Conservation (phyloP, 1,139 yeast species). For the Keqinozyma sinolaborantium region DNA sequence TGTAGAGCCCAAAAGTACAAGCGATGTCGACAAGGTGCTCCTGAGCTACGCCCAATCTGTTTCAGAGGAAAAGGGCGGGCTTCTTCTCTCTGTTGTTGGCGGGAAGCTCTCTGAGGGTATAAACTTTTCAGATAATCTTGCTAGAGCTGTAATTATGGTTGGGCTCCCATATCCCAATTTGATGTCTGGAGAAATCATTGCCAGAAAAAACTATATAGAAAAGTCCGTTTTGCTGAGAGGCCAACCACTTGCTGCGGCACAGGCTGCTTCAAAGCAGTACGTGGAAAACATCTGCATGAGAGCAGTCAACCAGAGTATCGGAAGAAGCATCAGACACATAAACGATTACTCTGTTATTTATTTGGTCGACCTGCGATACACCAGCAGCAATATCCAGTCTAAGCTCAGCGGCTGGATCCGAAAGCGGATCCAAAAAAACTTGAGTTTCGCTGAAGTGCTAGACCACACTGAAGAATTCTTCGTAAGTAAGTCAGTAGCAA, state of each 20-base stretch:
- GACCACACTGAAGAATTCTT: constrained; percentile 24
- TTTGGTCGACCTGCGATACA: constrained; percentile 67
- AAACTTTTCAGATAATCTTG: constrained; percentile 81
- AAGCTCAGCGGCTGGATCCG: constrained; percentile 82
- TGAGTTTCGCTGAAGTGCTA: constrained; percentile 10
- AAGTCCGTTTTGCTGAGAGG: constrained; percentile 36
- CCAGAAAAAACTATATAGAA: constrained; percentile 68
- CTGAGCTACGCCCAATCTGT: constrained; percentile 44
- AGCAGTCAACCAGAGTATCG: constrained; percentile 89
- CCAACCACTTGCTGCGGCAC: constrained; percentile 37
- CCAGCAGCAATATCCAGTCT: constrained; percentile 40
- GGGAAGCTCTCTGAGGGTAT: constrained; percentile 95
- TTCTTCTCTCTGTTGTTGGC: constrained; percentile 83
- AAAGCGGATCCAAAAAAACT: constrained; percentile 24
- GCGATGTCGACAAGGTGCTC: constrained; percentile 44
- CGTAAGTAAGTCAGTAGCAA: constrained; percentile 7
- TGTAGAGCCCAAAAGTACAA: constrained; percentile 50
- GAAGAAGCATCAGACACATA: constrained; percentile 84
- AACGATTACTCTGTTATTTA: constrained; percentile 77
- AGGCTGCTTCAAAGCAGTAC: constrained; percentile 50
- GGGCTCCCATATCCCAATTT: constrained; percentile 92
- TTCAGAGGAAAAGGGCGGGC: constrained; percentile 47
- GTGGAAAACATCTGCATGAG: constrained; percentile 90
- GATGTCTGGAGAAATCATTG: constrained; percentile 76
- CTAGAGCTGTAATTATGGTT: constrained; percentile 82